A percentile compares a stretch with the other conserved stretches of the same genome.
These are phyloP conservation scores for Penicillium carneum DNA, from an alignment of 2,329 filamentous ascomycete genomes.

Conservation along the genomic window DNA sequence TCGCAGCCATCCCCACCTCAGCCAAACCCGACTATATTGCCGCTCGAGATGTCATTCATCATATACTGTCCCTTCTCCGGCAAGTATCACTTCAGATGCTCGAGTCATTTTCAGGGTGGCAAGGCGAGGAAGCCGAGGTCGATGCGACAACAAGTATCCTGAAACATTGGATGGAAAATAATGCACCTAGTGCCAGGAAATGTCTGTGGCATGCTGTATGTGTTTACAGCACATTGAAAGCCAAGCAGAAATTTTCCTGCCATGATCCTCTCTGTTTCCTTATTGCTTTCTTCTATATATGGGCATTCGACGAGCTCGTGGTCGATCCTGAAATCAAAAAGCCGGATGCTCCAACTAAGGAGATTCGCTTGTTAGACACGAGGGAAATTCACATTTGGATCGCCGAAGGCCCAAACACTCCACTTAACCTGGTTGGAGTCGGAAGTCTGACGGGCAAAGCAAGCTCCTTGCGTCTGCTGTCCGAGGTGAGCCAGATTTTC, in stretches of 20 bases:
- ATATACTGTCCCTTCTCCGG: conserved; percentile 1
- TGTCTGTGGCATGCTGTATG: conserved; percentile 14
- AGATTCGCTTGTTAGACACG: conserved; percentile 3
- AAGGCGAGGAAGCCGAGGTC: neutral
- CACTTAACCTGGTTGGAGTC: conserved; percentile 1
- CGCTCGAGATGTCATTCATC: conserved; percentile 4
- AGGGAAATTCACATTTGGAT: conserved; percentile 10
- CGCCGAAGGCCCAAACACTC: conserved; percentile 4
- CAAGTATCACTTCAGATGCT: conserved; percentile 2
- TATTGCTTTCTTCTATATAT: conserved; percentile 9
- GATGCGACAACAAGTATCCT: neutral
- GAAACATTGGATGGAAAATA: conserved; percentile 7
- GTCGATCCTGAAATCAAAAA: conserved; percentile 4
- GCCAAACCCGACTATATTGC: conserved; percentile 8
- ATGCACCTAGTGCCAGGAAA: conserved; percentile 1
- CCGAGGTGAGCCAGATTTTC: neutral
- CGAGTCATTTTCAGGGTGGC: conserved; percentile 5
- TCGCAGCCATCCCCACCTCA: neutral
- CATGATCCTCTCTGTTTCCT: conserved; percentile 14
- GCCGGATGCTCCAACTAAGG: neutral
- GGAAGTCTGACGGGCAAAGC: conserved; percentile 1
- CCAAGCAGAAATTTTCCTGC: conserved; percentile 2
- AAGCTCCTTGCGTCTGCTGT: conserved; percentile 4
- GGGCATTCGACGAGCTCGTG: conserved; percentile 8
- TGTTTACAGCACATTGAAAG: conserved; percentile 8